Evolutionary conservation across 2,329 filamentous ascomycete species (phyloP).

Genomic region (Escovopsis weberi): DNA sequence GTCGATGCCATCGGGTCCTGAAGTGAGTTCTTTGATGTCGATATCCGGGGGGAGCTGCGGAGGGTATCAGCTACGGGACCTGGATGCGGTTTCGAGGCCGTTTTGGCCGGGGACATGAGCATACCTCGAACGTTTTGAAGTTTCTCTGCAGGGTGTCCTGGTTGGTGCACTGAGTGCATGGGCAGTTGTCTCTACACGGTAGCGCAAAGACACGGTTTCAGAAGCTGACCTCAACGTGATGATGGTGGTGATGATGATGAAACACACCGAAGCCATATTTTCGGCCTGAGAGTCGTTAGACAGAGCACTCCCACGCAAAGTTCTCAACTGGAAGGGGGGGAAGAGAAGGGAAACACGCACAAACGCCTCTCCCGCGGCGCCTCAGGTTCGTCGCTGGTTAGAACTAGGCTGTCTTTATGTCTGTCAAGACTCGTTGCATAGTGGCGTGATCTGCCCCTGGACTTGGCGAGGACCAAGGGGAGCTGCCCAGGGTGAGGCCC

Average conservation of each 20-base stretch:
- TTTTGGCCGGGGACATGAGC: not conserved
- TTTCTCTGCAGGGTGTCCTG: conserved; percentile 27
- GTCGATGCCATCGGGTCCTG: conserved; percentile 16
- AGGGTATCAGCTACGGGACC: not conserved
- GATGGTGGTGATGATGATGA: not conserved
- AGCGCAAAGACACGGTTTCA: not conserved
- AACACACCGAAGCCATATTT: conserved; percentile 12
- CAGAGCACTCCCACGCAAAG: not conserved
- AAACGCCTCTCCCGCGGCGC: conserved; percentile 1
- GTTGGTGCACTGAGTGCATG: conserved; percentile 26
- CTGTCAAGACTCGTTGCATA: conserved; percentile 7
- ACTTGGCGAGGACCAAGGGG: conserved; percentile 1
- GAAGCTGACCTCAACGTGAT: not conserved
- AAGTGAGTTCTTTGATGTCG: conserved; percentile 13
- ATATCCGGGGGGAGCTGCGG: conserved; percentile 19
- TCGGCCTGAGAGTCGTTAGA: conserved; percentile 4
- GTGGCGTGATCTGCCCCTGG: conserved; percentile 1
- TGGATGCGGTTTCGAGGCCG: no score
- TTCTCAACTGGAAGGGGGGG: not conserved
- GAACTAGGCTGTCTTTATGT: conserved; percentile 3
- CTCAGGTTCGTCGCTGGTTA: conserved; percentile 2
- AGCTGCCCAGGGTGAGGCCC: conserved; percentile 2
- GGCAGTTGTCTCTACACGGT: conserved; percentile 25
- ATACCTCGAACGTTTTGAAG: conserved; percentile 26
- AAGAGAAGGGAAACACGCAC: conserved; percentile 1